Evolutionary conservation across 352 stramenopile genomes (phyloP).

Genomic region (Elongisporangium anandrum): DNA sequence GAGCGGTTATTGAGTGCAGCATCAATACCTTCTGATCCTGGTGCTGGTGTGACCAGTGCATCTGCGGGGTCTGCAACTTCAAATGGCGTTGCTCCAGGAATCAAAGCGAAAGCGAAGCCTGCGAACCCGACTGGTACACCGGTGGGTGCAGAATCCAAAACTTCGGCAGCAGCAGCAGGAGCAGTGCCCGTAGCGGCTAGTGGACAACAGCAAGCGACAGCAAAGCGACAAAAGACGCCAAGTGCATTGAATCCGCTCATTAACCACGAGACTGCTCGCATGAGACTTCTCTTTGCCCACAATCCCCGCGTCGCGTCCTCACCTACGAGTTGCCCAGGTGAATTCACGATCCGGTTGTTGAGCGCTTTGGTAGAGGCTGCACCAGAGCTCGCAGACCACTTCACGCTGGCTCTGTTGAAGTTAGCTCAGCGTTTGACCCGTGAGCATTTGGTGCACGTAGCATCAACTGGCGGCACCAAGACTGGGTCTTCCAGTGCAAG

Average conservation of each 20-base stretch:
- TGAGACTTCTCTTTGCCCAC: conserved; percentile 45
- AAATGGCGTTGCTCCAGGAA: background rate
- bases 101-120: conserved; percentile 40
- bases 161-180: background rate
- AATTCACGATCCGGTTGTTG: conserved; percentile 70
- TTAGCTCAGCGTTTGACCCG: conserved; percentile 80
- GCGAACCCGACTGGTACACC: conserved; percentile 14
- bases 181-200: background rate
- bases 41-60: conserved; percentile 6
- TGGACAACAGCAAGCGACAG: conserved; percentile 3
- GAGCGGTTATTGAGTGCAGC: conserved; percentile 70
- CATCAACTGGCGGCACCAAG: conserved; percentile 14
- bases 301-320: conserved; percentile 34
- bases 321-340: conserved; percentile 51
- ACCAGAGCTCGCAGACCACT: conserved; percentile 74
- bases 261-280: conserved; percentile 51
- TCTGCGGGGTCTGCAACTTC: conserved; percentile 7
- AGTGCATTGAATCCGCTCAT: conserved; percentile 38
- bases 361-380: conserved; percentile 47
- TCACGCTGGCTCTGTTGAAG: conserved; percentile 73
- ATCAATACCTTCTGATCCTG: conserved; percentile 14
- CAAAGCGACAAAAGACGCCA: conserved; percentile 34
- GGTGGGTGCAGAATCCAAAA: conserved; percentile 13
- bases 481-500: conserved; percentile 7
- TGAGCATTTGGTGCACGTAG: conserved; percentile 73